Evolutionary conservation across 2,329 filamentous ascomycete genomes (phyloP).

Genomic region (Chaetomium sp.): DNA sequence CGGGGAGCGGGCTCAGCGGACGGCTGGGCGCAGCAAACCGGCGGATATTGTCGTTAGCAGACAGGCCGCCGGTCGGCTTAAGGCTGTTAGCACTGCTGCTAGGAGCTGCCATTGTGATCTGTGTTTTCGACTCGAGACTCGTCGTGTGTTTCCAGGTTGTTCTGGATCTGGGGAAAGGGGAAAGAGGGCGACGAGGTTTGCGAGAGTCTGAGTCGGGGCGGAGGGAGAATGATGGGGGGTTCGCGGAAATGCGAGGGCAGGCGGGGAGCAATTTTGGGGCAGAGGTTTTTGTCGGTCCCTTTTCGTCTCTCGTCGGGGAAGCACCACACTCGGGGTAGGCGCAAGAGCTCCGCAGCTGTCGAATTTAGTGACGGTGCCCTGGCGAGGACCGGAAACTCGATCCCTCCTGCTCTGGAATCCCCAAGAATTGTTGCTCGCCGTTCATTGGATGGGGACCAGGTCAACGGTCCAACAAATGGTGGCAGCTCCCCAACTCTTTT

Average conservation of each 20-base stretch:
- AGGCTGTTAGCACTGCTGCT: constrained; percentile 45
- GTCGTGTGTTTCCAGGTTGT: constrained; percentile 18
- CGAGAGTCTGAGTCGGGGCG: constrained; percentile 11
- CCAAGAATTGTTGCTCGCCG: constrained; percentile 29
- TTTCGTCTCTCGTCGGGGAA: constrained; percentile 25
- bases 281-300: constrained; percentile 34
- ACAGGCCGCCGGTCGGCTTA: constrained; percentile 53
- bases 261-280: constrained; percentile 31
- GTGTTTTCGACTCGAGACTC: constrained; percentile 31
- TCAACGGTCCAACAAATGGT: constrained; percentile 37
- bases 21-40: constrained; percentile 93
- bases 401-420: constrained; percentile 25
- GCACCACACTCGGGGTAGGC: constrained; percentile 25
- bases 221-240: constrained; percentile 27
- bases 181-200: constrained; percentile 23
- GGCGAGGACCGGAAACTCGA: constrained; percentile 18
- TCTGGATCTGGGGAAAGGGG: constrained; percentile 17
- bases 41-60: constrained; percentile 98
- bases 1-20: constrained; percentile 82
- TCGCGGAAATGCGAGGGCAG: constrained; percentile 28
- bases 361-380: constrained; percentile 27
- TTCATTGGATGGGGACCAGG: constrained; percentile 32
- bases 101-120: constrained; percentile 55
- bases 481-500: constrained; percentile 39
- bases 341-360: constrained; percentile 31